These are phyloP conservation scores for Tagetes patula DNA, from an alignment of 129 eudicot species.

Conservation along the genomic window DNA sequence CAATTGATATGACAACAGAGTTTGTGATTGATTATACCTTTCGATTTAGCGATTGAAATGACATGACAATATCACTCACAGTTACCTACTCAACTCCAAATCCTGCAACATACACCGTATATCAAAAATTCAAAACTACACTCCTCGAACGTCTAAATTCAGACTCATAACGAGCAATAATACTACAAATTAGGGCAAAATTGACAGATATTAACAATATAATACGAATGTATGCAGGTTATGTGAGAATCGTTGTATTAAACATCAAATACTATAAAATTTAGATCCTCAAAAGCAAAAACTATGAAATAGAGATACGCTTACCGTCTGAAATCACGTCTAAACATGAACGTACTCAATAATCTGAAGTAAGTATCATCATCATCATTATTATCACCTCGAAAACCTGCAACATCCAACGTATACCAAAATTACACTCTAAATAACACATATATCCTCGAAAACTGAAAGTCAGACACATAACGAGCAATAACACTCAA, in stretches of 20 bases:
- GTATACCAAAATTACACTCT: slow-evolving; percentile 3
- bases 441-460: slow-evolving; percentile 1
- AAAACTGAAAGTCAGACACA: not conserved
- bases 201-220: not conserved
- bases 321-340: slow-evolving; percentile 19
- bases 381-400: not conserved
- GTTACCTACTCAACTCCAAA: slow-evolving; percentile 16
- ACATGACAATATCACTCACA: slow-evolving; percentile 14
- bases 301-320: slow-evolving; percentile 1
- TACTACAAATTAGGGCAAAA: not conserved
- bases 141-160: not conserved
- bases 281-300: not conserved
- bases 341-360: slow-evolving; percentile 1
- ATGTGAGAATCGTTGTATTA: not conserved
- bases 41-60: slow-evolving; percentile 19
- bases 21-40: slow-evolving; percentile 31
- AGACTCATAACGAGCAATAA: not conserved
- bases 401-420: not conserved
- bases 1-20: slow-evolving; percentile 27
- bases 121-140: slow-evolving; percentile 16
- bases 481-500: not conserved
- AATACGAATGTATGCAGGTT: not conserved
- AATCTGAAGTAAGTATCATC: not conserved
- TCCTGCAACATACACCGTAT: slow-evolving; percentile 15
- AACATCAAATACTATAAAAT: not conserved